Percentiles rank a stretch among this genome's conserved stretches.
phyloP scores from a whole-genome alignment of 2,329 filamentous ascomycete species.

The Penicillium expansum region DNA sequence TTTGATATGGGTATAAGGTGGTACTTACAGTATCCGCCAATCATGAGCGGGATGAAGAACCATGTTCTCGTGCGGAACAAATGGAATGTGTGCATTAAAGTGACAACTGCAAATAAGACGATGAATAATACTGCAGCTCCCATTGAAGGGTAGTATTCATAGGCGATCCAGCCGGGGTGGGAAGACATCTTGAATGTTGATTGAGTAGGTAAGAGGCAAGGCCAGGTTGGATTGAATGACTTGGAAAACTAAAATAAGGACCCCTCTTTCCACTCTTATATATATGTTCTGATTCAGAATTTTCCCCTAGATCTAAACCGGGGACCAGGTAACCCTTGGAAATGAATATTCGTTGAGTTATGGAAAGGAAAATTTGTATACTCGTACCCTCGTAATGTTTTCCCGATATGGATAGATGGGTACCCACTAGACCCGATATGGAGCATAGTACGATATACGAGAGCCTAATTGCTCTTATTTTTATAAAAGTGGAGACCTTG shows the following conservation, averaged over 20 bases:
- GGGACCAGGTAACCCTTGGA: neutral
- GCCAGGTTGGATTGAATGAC: neutral
- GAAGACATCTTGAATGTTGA: neutral
- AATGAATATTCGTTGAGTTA: neutral
- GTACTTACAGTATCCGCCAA: conserved; percentile 39
- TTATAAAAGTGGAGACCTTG: neutral
- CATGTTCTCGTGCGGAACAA: conserved; percentile 25
- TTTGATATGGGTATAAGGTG: neutral
- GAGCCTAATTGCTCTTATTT: neutral
- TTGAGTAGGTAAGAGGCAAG: neutral
- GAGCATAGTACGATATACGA: neutral
- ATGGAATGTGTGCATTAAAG: conserved; percentile 23
- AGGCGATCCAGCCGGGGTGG: conserved; percentile 10
- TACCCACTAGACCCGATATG: accelerated
- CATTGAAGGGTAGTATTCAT: conserved; percentile 27
- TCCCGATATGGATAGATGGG: neutral
- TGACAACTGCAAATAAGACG: conserved; percentile 20
- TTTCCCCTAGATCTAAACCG: neutral
- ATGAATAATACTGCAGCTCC: conserved; percentile 26
- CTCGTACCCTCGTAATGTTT: neutral
- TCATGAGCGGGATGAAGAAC: conserved; percentile 29
- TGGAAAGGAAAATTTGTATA: neutral
- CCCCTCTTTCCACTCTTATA: neutral
- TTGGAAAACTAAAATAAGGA: neutral
- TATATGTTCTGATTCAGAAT: neutral